Conservation (phyloP, 305 asterid species). For the Fraxinus greggii region DNA sequence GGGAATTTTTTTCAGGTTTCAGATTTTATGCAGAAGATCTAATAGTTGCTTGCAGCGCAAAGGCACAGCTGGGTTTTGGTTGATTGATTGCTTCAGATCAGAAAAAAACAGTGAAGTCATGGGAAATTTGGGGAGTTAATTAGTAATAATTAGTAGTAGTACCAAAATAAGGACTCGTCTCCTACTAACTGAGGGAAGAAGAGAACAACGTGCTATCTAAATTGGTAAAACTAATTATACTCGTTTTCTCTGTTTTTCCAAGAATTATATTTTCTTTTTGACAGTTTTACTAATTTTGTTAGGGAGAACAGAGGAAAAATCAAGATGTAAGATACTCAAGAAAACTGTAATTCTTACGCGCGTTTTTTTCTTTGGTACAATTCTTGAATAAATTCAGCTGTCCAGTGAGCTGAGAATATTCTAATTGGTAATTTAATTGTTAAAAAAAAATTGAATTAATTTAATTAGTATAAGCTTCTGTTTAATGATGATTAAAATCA, state of each 20-base stretch:
- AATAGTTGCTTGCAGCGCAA: neutral
- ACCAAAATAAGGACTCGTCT: conserved; percentile 29
- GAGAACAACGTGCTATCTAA: conserved; percentile 8
- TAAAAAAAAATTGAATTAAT: no score
- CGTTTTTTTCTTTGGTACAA: no score
- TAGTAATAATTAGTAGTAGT: neutral
- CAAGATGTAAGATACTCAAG: neutral
- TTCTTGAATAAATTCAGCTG: no score
- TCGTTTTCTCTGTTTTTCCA: neutral
- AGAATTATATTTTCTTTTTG: neutral
- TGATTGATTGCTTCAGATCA: conserved; percentile 28
- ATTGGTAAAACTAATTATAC: neutral
- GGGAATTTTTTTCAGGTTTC: neutral
- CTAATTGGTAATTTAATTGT: no score
- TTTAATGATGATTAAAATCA: no score
- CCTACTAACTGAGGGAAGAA: conserved; percentile 31
- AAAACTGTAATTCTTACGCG: neutral
- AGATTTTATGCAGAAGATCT: conserved; percentile 17
- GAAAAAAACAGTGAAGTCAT: neutral
- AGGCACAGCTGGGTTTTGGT: neutral
- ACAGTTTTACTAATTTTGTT: neutral
- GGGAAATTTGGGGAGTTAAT: conserved; percentile 8
- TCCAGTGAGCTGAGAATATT: no score
- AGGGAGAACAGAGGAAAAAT: neutral
- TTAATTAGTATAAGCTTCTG: no score